Evolutionary conservation across 2,329 filamentous ascomycete species (phyloP), one percentile per base, ranked within the genome.

Genomic region (Fusarium redolens): DNA sequence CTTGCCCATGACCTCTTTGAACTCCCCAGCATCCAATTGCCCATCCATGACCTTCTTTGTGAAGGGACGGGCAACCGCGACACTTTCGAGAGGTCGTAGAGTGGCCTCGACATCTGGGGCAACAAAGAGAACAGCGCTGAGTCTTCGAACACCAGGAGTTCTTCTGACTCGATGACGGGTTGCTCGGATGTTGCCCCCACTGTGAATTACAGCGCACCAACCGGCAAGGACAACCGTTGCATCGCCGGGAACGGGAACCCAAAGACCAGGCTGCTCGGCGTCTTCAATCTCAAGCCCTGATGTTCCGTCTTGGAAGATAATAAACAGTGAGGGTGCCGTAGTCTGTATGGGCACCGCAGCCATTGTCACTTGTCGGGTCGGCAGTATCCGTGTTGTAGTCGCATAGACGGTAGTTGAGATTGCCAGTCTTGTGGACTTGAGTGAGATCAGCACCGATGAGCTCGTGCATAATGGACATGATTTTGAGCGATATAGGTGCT

Each of bases 181-280:
- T 17, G 41, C 54, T 15, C 38, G 47, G 22, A 65, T 59, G 0
- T 28, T 52, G 7, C 60, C 40, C 11, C 30, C 52, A 35, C 44
- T 55, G 1, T 54, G 41, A 12, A 64, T 47, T 2, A 64, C 33
- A 43, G 35, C 45, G 40, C 52, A 67, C 60, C 40, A 54, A 15
- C 64, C 52, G 1, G 40, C 51, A 12, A 67, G 64, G n/a, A 67
- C 44, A 28, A 64, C 45, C 12, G 52, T 58, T 17, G 60, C 60
- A 15, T 50, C 33, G n/a, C 30, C 52, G 15, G 47, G 52, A 2
- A 64, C 30, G 10, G 44, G 54, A 2, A 37, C 14, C 44, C 35
- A 63, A 25, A 48, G 50, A 6, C 50, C 37, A 22, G 63, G 50
- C 14, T 33, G 22, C 35, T 56, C 20, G 8, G 35, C 20, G 4